Base-by-base conservation (phyloP, 768 basidiomycete species). In the Collybiopsis luxurians region DNA sequence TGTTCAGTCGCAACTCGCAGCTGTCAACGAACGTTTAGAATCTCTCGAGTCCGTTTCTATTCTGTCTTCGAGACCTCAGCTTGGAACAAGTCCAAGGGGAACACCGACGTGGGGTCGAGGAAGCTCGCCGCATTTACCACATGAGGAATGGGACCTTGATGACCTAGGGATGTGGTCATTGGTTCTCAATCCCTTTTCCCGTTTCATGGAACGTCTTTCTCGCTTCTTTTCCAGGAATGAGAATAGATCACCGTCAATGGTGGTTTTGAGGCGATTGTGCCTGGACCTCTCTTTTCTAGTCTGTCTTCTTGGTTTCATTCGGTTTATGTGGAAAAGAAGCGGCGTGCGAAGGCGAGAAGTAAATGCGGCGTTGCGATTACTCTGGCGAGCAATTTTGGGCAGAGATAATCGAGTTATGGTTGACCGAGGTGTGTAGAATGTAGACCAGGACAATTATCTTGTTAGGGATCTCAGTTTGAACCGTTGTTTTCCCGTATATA, bases 151-250 rank as follows among this genome's bases (percentile, higher is more conserved):
- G 86, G 87, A 91, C 66, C 65, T 89, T n/a, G 81, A 90, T 49
- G 89, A 92, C 66, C 75, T 92, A 67, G 92, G 92, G 46, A 80
- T 92, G 75, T 94, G 92, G 92, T 82, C 91, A 6, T 63, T 87
- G 44, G 74, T 92, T 15, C 72, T 90, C 5, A 83, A 80, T 58
- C 90, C 90, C 10, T 52, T 91, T 12, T 70, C 80, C n/a, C 76
- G 77, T 28, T 77, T 80, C 21, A 58, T 85, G 13, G 74, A 75
- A 11, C 68, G 69, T 23, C 60, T 89, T 39, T 69, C 81, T 10
- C 64, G 71, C 12, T 87, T 92, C 69, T 80, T 92, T 59, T 76
- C 81, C 19, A 73, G 74, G 55, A 79, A 79, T 62, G 83, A 84
- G 60, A 76, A 78, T 58, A 79, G 82, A 45, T 84, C 89, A 13